phyloP scores from a whole-genome alignment of 2,329 filamentous ascomycete species.

The Juglanconis juglandina region DNA sequence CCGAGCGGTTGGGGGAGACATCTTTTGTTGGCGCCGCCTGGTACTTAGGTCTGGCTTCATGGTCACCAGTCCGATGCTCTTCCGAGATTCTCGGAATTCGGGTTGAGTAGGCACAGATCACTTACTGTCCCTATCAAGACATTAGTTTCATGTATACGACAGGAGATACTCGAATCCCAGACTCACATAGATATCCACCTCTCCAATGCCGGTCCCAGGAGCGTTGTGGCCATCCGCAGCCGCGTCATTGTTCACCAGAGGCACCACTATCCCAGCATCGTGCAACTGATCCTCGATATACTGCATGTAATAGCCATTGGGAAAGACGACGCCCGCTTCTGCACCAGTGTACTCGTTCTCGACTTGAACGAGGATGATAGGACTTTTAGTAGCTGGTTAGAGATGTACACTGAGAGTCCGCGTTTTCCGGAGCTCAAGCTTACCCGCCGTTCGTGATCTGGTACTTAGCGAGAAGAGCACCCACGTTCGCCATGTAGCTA shows the following conservation, averaged over 20 bases:
- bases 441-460: constrained; percentile 71
- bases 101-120: background rate
- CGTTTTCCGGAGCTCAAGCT: background rate
- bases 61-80: no score
- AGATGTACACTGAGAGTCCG: background rate
- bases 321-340: constrained; percentile 49
- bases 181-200: constrained; percentile 57
- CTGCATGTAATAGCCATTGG: constrained; percentile 65
- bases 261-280: constrained; percentile 67
- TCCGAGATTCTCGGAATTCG: no score
- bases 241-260: constrained; percentile 75
- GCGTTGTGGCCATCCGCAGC: constrained; percentile 56
- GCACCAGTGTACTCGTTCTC: constrained; percentile 66
- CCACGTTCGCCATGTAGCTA: background rate
- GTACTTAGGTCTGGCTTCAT: no score
- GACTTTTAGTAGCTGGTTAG: constrained; percentile 24
- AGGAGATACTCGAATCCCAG: background rate
- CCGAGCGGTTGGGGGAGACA: no score
- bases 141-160: background rate
- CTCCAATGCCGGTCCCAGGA: constrained; percentile 51
- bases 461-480: constrained; percentile 57
- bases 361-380: constrained; percentile 66
- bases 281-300: constrained; percentile 69
- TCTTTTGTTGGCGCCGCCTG: no score
- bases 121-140: constrained; percentile 3